Evolutionary conservation across 2,329 filamentous ascomycete species (phyloP), one percentile per base, ranked within the genome.

Genomic region (Helotiales sp.): DNA sequence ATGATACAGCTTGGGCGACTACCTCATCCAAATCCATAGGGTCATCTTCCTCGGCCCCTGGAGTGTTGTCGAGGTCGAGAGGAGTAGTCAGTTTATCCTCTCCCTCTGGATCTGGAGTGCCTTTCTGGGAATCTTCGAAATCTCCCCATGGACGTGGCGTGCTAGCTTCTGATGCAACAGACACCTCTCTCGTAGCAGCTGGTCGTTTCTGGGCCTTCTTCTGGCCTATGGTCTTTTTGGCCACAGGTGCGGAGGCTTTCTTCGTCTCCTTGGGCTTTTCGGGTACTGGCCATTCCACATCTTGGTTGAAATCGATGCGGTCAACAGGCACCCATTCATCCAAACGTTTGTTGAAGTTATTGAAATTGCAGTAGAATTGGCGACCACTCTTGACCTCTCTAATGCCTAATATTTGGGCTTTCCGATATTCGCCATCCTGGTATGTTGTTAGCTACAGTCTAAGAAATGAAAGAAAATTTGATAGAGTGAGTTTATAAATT

Each of bases 341-440:
- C 17, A 70, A 52, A 63, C 68, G 68, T 56, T 70, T 70, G 36
- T 70, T 70, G 60, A 68, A 70, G 46, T 70, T 70, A 36, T 69
- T 66, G 44, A 70, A 70, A 57, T 70, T 69, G 54, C 67, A 69
- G 49, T 70, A 70, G 47, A 69, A 70, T 42, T 70, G 68, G 36
- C 91, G 88, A 15, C 89, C 88, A 69, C 91, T 93, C 74, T 96
- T 96, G 22, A 90, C 89, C 59, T 93, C 90, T 70, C 90, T 88
- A 67, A 98, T 96, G 58, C 91, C 95, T n/a, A 99, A 79, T 62
- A 99, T 96, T 74, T 99, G 95, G 67, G 95, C 95, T 76, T 95
- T 92, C 67, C 95, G 88, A 61, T 89, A 83, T 69, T 93, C 87
- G 60, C 91, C 91, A 73, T 96, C 92, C 80, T 90, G 67, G 60